These are phyloP conservation scores for Penicillium sp. DNA, from an alignment of 2,329 filamentous ascomycete genomes.

Conservation along the genomic window DNA sequence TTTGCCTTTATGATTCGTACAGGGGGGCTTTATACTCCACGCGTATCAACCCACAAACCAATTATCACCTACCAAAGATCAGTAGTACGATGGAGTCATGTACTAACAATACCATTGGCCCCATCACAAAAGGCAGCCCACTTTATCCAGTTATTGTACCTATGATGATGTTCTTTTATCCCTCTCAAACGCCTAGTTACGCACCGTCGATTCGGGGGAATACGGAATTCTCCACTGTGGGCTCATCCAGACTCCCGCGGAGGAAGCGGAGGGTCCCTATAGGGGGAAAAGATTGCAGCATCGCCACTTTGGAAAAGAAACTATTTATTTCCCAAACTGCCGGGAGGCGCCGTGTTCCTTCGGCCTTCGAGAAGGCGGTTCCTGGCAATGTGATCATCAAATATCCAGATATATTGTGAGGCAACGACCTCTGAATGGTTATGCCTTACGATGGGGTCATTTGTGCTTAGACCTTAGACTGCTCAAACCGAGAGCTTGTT, in stretches of 20 bases:
- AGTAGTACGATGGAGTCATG: conserved; percentile 18
- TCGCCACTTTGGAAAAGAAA: conserved; percentile 13
- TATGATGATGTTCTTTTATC: neutral
- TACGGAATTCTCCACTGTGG: conserved; percentile 26
- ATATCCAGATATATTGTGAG: neutral
- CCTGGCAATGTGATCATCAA: neutral
- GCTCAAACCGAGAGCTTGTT: neutral
- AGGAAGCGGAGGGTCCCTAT: conserved; percentile 7
- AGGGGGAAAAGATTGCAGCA: conserved; percentile 9
- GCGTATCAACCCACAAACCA: neutral
- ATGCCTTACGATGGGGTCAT: neutral
- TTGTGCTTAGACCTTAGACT: neutral
- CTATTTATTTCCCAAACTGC: conserved; percentile 20
- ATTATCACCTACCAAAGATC: conserved; percentile 2
- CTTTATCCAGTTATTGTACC: neutral
- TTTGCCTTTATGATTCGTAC: neutral
- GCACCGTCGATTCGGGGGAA: conserved; percentile 20
- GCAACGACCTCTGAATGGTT: neutral
- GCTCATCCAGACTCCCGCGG: conserved; percentile 20
- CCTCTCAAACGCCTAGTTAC: conserved; percentile 6
- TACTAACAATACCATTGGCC: conserved; percentile 18
- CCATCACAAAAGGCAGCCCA: neutral
- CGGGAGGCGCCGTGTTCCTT: conserved; percentile 20
- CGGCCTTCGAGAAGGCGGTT: conserved; percentile 23
- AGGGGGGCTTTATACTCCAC: conserved; percentile 4